Conservation (phyloP, 805 yeast genomes). For the Grigorovia transvaalensis region DNA sequence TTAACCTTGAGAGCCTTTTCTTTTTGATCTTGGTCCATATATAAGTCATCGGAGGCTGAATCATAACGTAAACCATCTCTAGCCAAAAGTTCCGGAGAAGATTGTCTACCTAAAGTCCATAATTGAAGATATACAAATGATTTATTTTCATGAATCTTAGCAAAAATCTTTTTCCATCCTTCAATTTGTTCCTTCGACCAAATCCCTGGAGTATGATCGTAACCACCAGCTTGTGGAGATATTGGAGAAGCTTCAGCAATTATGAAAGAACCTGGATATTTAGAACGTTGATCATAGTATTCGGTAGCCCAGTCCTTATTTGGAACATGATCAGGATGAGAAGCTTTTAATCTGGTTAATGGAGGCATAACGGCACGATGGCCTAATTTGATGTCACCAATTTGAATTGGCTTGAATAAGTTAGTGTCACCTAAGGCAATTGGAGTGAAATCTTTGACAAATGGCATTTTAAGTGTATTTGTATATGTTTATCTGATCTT, state of each 20-base stretch:
- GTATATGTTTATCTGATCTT: no score
- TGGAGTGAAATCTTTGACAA: conserved; percentile 19
- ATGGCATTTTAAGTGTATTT: no score
- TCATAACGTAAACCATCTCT: conserved; percentile 30
- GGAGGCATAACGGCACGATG: conserved; percentile 37
- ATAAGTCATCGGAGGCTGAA: conserved; percentile 32
- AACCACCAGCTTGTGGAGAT: conserved; percentile 34
- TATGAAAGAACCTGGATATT: conserved; percentile 45
- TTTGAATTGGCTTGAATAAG: conserved; percentile 36
- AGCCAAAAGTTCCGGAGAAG: conserved; percentile 30
- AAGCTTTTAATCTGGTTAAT: conserved; percentile 36
- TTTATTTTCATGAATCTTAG: conserved; percentile 41
- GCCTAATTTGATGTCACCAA: conserved; percentile 30
- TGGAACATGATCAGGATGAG: conserved; percentile 31
- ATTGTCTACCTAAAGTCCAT: conserved; percentile 41
- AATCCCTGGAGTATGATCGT: conserved; percentile 41
- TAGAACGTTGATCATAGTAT: conserved; percentile 49
- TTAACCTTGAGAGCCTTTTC: conserved; percentile 27
- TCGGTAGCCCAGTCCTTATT: conserved; percentile 36
- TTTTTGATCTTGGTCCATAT: conserved; percentile 28
- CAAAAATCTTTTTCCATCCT: conserved; percentile 41
- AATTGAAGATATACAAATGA: conserved; percentile 40
- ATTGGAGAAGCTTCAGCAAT: conserved; percentile 51
- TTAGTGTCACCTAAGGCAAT: conserved; percentile 27
- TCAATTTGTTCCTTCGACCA: conserved; percentile 37